These are phyloP conservation scores for Eutrema yunnanense DNA, from an alignment of 345 rosid species.

Conservation along the genomic window DNA sequence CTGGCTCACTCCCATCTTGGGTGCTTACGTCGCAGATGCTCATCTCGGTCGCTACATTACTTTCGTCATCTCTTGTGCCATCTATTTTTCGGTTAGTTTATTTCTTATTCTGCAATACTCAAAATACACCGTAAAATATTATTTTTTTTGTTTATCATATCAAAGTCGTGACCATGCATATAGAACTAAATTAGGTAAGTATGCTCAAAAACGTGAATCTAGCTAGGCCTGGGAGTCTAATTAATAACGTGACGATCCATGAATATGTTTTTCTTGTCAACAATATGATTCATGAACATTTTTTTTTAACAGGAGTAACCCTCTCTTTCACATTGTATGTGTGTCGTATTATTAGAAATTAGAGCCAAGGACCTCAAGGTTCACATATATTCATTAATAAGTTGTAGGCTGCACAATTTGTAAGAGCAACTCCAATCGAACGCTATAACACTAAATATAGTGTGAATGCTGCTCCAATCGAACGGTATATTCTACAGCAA, in stretches of 20 bases:
- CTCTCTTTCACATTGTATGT: not conserved
- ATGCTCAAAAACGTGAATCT: not conserved
- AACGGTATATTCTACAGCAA: too few species aligned
- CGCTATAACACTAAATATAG: too few species aligned
- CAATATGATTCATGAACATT: not conserved
- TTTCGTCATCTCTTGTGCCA: conserved; percentile 41
- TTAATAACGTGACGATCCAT: not conserved
- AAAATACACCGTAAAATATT: not conserved
- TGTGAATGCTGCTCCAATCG: too few species aligned
- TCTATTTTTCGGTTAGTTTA: conserved; percentile 52
- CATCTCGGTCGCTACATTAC: conserved; percentile 86
- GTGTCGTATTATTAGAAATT: not conserved
- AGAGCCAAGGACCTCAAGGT: not conserved
- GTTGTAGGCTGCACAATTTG: not conserved
- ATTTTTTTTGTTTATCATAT: not conserved
- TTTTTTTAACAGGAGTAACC: not conserved
- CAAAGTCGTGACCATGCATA: not conserved
- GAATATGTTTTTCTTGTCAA: not conserved
- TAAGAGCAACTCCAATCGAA: too few species aligned
- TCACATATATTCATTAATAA: not conserved
- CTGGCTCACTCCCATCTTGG: conserved; percentile 78
- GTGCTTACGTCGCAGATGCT: conserved; percentile 89
- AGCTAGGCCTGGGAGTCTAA: not conserved
- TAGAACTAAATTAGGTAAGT: not conserved
- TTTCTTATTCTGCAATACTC: not conserved